Evolutionary conservation across 805 yeast species (phyloP), one percentile per base, ranked within the genome.

Genomic region (Nakazawaea ishiwadae): DNA sequence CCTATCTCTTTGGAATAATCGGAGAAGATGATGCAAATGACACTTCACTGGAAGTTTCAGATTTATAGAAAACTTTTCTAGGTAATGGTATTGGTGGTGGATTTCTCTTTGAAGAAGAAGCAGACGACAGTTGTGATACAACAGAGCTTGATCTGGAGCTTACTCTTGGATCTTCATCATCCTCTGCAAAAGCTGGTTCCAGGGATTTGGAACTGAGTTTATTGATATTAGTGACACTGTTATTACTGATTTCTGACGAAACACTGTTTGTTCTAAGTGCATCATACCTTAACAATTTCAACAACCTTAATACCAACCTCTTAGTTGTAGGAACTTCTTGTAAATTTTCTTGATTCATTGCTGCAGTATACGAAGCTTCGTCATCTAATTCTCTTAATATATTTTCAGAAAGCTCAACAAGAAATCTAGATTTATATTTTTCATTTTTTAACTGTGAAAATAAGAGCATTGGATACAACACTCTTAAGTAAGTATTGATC

Each of bases 401-500:
- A 51, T 75, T 71, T 8, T 63, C 56, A 33, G 88, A 62, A 7
- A 82, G 60, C 5, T 71, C 69, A 5, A 60, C 48, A 5, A 90
- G 52, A 39, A 77, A 82, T 0, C 64, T 68, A 15, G 63, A 66
- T 51, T 85, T 82, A 58, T 88, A 86, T 7, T 67, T 66, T 2
- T 77, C 73, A 1, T 60, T 59, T 11, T 69, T 56, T 40, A 88
- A 62, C 51, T 83, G 85, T 1, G 91, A 73, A 50, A 78, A 79
- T 44, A 73, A 66, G 24, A 90, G 59, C 52, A 90, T 60, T 1
- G 95, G 95, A 48, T 77, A 70, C 23, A 91, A 51, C 2, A 89
- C 88, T 43, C 93, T 69, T 31, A 90, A 61, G 52, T 83, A 88
- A 9, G 88, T 77, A 53, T 81, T 81, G 41, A 85, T 76, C 31